Conservation (phyloP, 2,329 filamentous ascomycete species). For the Atkinsonella texensis region DNA sequence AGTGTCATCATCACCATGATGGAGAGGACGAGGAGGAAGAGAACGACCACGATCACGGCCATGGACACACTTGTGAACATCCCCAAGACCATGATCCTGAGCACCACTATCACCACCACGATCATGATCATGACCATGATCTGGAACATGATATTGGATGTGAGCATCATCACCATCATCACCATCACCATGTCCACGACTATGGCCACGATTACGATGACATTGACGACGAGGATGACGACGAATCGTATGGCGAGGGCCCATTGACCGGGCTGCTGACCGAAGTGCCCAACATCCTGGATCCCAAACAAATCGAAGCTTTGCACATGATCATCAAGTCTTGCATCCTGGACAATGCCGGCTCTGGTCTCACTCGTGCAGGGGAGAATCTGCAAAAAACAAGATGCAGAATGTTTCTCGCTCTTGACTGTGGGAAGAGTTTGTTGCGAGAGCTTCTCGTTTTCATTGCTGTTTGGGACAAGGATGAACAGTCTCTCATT, state of each 20-base stretch:
- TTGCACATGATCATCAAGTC: constrained; percentile 96
- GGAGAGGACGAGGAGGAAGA: constrained; percentile 12
- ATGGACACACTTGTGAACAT: constrained; percentile 12
- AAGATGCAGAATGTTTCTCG: constrained; percentile 77
- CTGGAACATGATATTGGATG: constrained; percentile 18
- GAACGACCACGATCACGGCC: constrained; percentile 10
- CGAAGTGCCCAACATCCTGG: constrained; percentile 86
- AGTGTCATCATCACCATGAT: constrained; percentile 19
- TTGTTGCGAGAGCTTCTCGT: constrained; percentile 82
- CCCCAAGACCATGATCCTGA: constrained; percentile 18
- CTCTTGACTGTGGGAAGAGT: constrained; percentile 82
- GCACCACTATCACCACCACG: no score
- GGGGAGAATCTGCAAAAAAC: constrained; percentile 83
- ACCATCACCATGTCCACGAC: constrained; percentile 24
- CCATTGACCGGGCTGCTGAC: constrained; percentile 76
- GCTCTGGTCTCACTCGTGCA: constrained; percentile 51
- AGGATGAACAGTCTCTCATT: constrained; percentile 84
- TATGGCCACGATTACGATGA: constrained; percentile 36
- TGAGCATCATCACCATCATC: constrained; percentile 18
- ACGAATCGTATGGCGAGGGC: constrained; percentile 69
- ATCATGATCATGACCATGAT: constrained; percentile 27
- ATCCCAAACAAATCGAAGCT: constrained; percentile 90
- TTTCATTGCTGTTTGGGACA: constrained; percentile 94
- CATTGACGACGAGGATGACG: constrained; percentile 57
- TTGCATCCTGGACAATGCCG: constrained; percentile 75